Evolutionary conservation across 768 basidiomycete genomes (phyloP), one percentile per base, ranked within the genome.

Genomic region (Austroboletus festivus): DNA sequence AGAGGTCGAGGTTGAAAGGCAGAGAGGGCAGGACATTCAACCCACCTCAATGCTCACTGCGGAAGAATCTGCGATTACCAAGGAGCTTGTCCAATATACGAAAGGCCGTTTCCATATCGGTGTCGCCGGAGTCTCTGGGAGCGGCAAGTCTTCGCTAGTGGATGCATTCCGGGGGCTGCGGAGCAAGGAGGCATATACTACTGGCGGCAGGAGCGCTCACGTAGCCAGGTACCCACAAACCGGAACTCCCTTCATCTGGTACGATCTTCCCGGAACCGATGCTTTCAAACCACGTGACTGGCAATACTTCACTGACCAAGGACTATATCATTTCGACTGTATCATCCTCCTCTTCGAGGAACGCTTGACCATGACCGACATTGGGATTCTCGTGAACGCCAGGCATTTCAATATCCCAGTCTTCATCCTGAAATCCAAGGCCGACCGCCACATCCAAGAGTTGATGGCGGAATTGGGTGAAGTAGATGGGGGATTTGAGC

Each of bases 101-200:
- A 64, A 70, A 16, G 62, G 58, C 2, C 34, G 49, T 10, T 67
- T 67, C 34, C 69, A 72, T 33, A 62, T 71, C 42, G 70, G 65
- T 2, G 38, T 71, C 42, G 67, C 66, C 9, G 70, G 70, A 1
- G 31, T 62, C 28, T 57, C 67, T 2, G 69, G 68, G 5, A 62
- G 65, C n/a, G 69, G 70, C 33, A 71, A 71, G 46, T 71, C 70
- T 1, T 70, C 70, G 9, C 56, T 71, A 7, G 60, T 71, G 18
- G 70, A 71, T 48, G 61, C 70, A 3, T 60, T 71, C 39, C 67
- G 70, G 5, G 68, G 70, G 9, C 28, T 71, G 31, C 52, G 50
- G 10, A 62, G 53, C 43, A 39, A 41, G 24, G 56, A 61, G 1
- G 19, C 46, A 0, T 50, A 53, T 39, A 48, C 60, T 15, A 56